Base-by-base conservation (phyloP, 2,329 filamentous ascomycete genomes). In the Colletotrichum tamarilloi region DNA sequence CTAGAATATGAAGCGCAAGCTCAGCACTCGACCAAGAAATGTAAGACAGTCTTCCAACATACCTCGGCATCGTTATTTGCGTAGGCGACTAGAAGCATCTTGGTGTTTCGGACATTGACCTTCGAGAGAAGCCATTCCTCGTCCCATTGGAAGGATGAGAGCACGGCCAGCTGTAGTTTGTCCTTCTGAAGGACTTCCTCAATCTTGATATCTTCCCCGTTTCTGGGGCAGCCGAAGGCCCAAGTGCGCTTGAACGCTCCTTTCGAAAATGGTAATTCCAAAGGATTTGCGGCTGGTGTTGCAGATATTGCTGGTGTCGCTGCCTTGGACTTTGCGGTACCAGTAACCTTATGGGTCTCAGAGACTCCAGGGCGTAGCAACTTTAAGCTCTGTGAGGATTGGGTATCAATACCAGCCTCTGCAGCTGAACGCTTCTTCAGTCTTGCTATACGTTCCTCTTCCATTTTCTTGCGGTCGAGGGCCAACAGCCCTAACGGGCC, bases 131-230 rank as follows among this genome's bases (percentile, higher is more conserved):
- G 81, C 94, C 94, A 98, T 32, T 93, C 88, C 16, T 92, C 89
- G 75, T 98, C 93, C 91, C 94, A 97, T 79, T 96, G 91, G 77
- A 93, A 98, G 0, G 96, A 94, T 77, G 95, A 97, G 5, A 98
- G 84, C 0, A 98, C 89, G 1, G 94, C 95, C 52, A 95, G 89
- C 63, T 93, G 86, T 9, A 98, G 85, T 14, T 92, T 87, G 1
- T 90, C 83, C 74, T 90, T 92, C 80, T 97, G 93, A 1, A 98
- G 82, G 0, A 98, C 89, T 80, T 98, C 95, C 78, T 97, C 94
- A 53, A 98, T 91, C 73, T 92, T 97, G 79, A 98, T 94, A 75
- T 97, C 94, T 74, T 95, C 89, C 5, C 85, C 85, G 0, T 81
- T 85, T 46, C 93, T 87, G 1, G 88, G 84, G 75, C 89, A 90